Base-by-base conservation (phyloP, 2,329 filamentous ascomycete species). In the Epicoccum nigrum region DNA sequence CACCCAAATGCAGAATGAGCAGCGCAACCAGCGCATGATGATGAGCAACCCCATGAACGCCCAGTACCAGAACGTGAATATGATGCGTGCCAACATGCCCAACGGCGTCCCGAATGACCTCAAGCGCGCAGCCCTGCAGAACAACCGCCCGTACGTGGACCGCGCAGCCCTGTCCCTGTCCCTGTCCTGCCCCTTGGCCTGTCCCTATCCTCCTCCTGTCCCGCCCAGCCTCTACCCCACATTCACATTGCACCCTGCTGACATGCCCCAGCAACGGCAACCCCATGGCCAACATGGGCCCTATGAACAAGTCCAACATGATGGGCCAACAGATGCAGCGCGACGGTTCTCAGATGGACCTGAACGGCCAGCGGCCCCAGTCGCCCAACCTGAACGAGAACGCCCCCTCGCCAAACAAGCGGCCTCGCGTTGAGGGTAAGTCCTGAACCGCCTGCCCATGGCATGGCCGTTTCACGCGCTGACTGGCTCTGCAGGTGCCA, bases 361-460 rank as follows among this genome's bases (percentile, higher is more conserved):
- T 88, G 73, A 90, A 88, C 74, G 89, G 88, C 61, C 76, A 76
- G 58, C 85, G 92, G 53, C 87, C 91, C 21, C 86, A 87, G 51
- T 96, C 93, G 27, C 93, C 93, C 7, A 86, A 86, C 42, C 87
- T 88, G 30, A 87, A 86, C 46, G 92, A 97, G 45, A 94, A 94
- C 67, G 92, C 90, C 20, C 91, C 92, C 4, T 97, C 93, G 25
- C 93, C 93, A 2, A 93, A 89, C 57, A 97, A 97, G 79, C 85
- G 92, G 67, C 90, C 87, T 51, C 89, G 92, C 50, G 83, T 96
- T 54, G 90, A 92, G 59, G 86, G 87, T 67, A 81, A 81, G 62
- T 59, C 28, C 42, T 2, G 7, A 9, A 23, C 13, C 31, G 4
- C 25, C 16, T 15, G 21, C 35, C 5, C 13, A 15, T n/a, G n/a